phyloP scores from a whole-genome alignment of 169 alveolate genomes.

The Plasmodium vivax region DNA sequence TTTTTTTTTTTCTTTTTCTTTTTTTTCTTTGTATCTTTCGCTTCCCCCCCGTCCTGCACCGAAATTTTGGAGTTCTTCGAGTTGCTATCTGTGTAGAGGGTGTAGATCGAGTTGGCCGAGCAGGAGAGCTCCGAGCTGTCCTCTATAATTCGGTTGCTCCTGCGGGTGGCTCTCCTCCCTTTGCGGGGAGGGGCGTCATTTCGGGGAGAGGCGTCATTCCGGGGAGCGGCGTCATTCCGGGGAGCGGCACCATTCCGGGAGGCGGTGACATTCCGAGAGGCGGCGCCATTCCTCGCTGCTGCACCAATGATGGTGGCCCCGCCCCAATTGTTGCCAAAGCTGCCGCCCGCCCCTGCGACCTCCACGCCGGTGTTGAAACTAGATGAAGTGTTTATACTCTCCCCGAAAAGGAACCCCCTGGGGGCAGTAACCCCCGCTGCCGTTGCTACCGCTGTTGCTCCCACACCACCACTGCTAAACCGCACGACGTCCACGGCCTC shows the following conservation, averaged over 20 bases:
- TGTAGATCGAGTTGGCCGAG: slow-evolving; percentile 40
- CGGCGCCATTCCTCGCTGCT: background rate
- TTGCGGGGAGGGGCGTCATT: too few species aligned
- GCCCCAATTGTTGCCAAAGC: background rate
- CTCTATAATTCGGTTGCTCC: slow-evolving; percentile 21
- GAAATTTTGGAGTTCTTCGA: background rate
- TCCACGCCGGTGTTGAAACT: background rate
- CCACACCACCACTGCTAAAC: background rate
- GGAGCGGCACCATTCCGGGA: background rate
- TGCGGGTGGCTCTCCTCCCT: background rate
- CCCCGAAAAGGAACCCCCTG: background rate
- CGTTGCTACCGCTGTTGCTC: background rate
- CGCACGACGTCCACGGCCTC: background rate
- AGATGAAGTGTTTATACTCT: background rate
- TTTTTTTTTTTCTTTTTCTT: slow-evolving; percentile 3
- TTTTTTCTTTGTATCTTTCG: background rate
- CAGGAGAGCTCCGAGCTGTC: slow-evolving; percentile 52
- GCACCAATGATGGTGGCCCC: background rate
- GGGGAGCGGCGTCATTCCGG: background rate
- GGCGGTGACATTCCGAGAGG: background rate
- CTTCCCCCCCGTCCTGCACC: background rate
- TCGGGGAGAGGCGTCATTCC: too few species aligned
- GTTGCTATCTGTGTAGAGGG: slow-evolving; percentile 51
- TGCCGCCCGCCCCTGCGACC: background rate
- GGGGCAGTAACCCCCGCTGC: background rate